Base-by-base conservation (phyloP, 1,284 basidiomycete species). In the Trametes polyzona region DNA sequence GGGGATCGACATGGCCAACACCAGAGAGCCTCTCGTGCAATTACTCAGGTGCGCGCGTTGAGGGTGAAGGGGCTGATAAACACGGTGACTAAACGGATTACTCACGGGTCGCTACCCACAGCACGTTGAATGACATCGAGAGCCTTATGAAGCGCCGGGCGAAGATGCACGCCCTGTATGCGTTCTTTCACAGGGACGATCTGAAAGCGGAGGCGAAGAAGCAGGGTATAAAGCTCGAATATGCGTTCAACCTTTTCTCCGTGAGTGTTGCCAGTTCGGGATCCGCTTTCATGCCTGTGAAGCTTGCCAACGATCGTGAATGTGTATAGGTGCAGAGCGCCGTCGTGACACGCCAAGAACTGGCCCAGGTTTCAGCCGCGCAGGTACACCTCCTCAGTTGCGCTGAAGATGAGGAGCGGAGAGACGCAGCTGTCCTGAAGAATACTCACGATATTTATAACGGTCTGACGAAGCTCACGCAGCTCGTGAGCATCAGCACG, bases 71-170 rank as follows among this genome's bases (percentile, higher is more conserved):
- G n/a, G n/a, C n/a, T n/a, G n/a, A n/a, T n/a, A n/a, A n/a, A n/a
- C n/a, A n/a, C n/a, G n/a, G n/a, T n/a, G n/a, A n/a, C n/a, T n/a
- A n/a, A n/a, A n/a, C n/a, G n/a, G n/a, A n/a, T n/a, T n/a, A n/a
- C 10, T 12, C 9, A 24, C 12, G 4, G 2, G 8, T 35, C 33
- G 12, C 3, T 3, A 12, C 19, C 11, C 12, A 2, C 39, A 55
- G 53, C 47, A 29, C 46, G 2, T 27, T 55, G 40, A 2, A 27
- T 17, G 40, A 42, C 4, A 48, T 55, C 14, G 39, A 47, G 24
- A 14, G 7, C 11, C 30, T 55, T 9, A 55, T 55, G 53, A 42
- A 42, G 26, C 53, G 53, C 3, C 47, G 40, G 17, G 29, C 30
- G 29, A 55, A 36, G 46, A 55, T n/a, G n/a, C 21, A 16, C 6